A percentile compares a stretch with the other conserved stretches of the same genome.
phyloP scores from a whole-genome alignment of 192 early-diverging fungal genomes.

The Spinellus fusiger region DNA sequence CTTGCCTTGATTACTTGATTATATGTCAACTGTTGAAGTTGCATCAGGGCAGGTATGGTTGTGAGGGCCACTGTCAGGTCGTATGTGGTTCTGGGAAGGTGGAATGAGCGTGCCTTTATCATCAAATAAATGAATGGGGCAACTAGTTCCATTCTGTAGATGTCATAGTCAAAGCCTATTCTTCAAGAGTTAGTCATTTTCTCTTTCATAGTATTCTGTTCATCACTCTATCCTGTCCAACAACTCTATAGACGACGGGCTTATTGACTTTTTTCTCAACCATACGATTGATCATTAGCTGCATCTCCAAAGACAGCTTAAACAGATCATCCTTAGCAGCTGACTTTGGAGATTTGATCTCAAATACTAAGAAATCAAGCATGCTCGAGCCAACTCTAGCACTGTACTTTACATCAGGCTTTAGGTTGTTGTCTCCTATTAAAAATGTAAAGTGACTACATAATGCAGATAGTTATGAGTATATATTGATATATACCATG shows the following conservation, averaged over 20 bases:
- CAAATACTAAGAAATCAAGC: slow-evolving; percentile 3
- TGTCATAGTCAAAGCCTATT: neutral
- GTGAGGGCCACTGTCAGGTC: slow-evolving; percentile 2
- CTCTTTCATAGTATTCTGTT: neutral
- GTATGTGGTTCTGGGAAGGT: slow-evolving; percentile 1
- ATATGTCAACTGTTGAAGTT: neutral
- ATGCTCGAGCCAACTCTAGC: neutral
- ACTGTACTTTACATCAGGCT: slow-evolving; percentile 2
- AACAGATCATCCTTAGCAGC: neutral
- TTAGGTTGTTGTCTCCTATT: slow-evolving; percentile 1
- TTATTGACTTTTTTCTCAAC: neutral
- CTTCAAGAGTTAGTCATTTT: neutral
- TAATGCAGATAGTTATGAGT: slow-evolving; percentile 3
- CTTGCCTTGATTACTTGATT: slow-evolving; percentile 3
- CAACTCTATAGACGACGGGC: neutral
- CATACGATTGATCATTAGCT: slow-evolving; percentile 4
- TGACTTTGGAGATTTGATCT: neutral
- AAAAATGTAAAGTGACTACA: neutral
- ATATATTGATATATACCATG: neutral
- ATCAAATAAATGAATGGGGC: slow-evolving; percentile 1
- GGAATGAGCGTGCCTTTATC: slow-evolving; percentile 1
- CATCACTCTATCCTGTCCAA: slow-evolving; percentile 5
- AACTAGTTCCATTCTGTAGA: slow-evolving; percentile 2
- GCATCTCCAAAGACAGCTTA: neutral
- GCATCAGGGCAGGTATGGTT: neutral